Conservation (phyloP, 2,329 filamentous ascomycete genomes). For the Colletotrichum sp. region DNA sequence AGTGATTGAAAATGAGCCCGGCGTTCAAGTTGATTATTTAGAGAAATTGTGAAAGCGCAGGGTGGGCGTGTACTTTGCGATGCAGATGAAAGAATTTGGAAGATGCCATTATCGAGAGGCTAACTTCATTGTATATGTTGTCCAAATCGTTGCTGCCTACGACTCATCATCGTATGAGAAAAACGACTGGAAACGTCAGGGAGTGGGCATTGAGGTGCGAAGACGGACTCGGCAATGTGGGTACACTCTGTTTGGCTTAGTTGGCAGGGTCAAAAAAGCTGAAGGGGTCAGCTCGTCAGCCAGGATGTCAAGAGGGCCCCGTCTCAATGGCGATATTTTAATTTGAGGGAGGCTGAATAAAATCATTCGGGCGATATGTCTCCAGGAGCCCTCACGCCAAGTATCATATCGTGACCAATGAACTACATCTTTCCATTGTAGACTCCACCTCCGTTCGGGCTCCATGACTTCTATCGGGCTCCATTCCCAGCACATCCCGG, state of each 20-base stretch:
- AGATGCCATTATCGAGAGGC: background rate
- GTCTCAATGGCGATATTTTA: background rate
- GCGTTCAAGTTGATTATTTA: background rate
- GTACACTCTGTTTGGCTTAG: background rate
- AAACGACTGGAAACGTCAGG: background rate
- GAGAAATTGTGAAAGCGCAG: background rate
- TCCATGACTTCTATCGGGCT: background rate
- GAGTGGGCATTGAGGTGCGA: background rate
- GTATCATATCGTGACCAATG: background rate
- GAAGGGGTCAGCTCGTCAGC: background rate
- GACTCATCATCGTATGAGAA: background rate
- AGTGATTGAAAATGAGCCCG: background rate
- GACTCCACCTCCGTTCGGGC: background rate
- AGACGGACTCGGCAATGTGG: background rate
- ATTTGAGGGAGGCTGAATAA: background rate
- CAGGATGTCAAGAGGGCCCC: background rate
- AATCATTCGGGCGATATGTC: background rate
- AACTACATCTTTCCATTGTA: background rate
- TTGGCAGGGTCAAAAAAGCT: background rate
- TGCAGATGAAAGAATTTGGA: background rate
- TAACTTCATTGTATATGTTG: background rate
- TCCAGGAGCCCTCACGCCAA: background rate
- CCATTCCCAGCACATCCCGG: background rate
- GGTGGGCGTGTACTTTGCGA: background rate
- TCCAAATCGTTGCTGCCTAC: background rate